Evolutionary conservation across 2,329 filamentous ascomycete species (phyloP).

Genomic region (Falciphora oryzae): DNA sequence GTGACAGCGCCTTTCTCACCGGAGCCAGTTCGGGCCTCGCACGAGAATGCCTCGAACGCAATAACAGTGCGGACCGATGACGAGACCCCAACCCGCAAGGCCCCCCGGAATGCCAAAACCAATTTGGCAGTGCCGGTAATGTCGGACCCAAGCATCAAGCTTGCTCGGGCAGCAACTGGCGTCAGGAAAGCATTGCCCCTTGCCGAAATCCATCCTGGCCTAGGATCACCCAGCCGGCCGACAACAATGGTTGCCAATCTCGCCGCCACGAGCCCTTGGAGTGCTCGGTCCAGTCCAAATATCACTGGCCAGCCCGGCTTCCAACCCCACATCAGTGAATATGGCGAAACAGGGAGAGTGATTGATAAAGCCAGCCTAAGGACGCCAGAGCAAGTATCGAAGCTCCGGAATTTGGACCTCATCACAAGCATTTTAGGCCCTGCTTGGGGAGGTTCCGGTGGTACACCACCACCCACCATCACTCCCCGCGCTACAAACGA

Average conservation of each 20-base stretch:
- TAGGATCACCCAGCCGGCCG: too few relatives aligned
- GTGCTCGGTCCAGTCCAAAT: background rate
- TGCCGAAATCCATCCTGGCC: too few relatives aligned
- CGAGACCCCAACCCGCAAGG: background rate
- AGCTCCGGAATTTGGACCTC: background rate
- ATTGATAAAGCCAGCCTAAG: background rate
- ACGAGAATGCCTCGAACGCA: background rate
- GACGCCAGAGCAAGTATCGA: background rate
- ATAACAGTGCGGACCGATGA: background rate
- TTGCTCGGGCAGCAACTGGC: slow-evolving; percentile 13
- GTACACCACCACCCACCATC: background rate
- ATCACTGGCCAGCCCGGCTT: background rate
- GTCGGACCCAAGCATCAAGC: slow-evolving; percentile 19
- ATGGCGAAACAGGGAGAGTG: background rate
- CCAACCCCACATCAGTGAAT: too few relatives aligned
- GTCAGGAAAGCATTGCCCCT: background rate
- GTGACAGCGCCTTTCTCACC: background rate
- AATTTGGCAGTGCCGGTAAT: background rate
- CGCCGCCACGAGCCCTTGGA: background rate
- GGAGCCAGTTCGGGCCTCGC: background rate
- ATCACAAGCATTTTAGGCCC: background rate
- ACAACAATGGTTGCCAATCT: background rate
- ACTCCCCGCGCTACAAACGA: background rate
- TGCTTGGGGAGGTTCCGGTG: background rate
- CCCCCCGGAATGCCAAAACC: background rate